These are phyloP conservation scores for Nicotiana otophora DNA, from an alignment of 257 asterid genomes.

Conservation along the genomic window DNA sequence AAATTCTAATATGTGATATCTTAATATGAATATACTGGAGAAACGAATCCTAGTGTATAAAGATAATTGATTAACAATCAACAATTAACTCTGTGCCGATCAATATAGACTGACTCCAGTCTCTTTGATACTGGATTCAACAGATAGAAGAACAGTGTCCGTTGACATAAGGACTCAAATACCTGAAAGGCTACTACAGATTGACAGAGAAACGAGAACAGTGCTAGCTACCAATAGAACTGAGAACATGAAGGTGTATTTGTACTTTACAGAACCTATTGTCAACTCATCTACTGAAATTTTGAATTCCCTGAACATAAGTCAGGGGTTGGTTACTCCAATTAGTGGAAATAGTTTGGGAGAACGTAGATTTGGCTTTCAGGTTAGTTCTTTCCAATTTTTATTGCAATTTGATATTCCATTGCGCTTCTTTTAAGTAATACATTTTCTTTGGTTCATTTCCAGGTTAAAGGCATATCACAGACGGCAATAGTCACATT, in stretches of 20 bases:
- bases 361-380: slow-evolving; percentile 83
- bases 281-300: slow-evolving; percentile 71
- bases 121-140: not conserved
- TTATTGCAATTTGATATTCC: not conserved
- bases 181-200: slow-evolving; percentile 68
- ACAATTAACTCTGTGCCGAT: not conserved
- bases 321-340: slow-evolving; percentile 62
- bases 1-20: not conserved
- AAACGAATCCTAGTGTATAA: not conserved
- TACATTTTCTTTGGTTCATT: not conserved
- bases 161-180: slow-evolving; percentile 70
- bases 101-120: not conserved
- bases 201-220: slow-evolving; percentile 59
- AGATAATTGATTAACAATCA: not conserved
- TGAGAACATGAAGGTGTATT: slow-evolving; percentile 55
- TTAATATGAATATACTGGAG: slow-evolving; percentile 31
- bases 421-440: not conserved
- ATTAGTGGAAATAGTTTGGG: slow-evolving; percentile 57
- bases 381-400: slow-evolving; percentile 37
- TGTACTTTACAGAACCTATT: slow-evolving; percentile 77
- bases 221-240: slow-evolving; percentile 64
- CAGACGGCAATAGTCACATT: slow-evolving; percentile 59
- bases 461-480: slow-evolving; percentile 56
- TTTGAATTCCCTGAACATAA: slow-evolving; percentile 50
- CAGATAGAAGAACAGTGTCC: slow-evolving; percentile 72